Conservation (phyloP, 805 yeast genomes). For the Clavispora vitiphila region DNA sequence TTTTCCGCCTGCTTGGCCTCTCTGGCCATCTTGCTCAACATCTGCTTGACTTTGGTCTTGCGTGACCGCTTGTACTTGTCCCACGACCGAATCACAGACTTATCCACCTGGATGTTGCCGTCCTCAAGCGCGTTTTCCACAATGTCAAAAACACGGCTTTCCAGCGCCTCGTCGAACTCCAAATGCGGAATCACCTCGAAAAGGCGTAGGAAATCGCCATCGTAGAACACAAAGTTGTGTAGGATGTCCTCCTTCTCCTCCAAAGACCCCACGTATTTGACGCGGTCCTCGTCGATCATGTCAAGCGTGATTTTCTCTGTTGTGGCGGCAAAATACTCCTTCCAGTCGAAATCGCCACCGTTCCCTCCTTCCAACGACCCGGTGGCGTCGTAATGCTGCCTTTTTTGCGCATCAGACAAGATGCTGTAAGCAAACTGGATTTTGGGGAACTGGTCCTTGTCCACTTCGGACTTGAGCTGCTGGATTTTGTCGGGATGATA, state of each 20-base stretch:
- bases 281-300: slow-evolving; percentile 63
- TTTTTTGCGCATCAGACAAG: slow-evolving; percentile 51
- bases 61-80: slow-evolving; percentile 47
- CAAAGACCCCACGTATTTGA: slow-evolving; percentile 53
- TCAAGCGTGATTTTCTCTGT: slow-evolving; percentile 54
- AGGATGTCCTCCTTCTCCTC: slow-evolving; percentile 63
- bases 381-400: slow-evolving; percentile 61
- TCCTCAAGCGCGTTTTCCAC: slow-evolving; percentile 41
- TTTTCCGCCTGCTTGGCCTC: slow-evolving; percentile 63
- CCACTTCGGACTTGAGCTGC: slow-evolving; percentile 16
- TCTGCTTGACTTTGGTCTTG: slow-evolving; percentile 41
- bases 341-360: slow-evolving; percentile 51
- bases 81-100: slow-evolving; percentile 38
- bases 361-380: slow-evolving; percentile 45
- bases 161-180: slow-evolving; percentile 56
- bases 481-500: slow-evolving; percentile 27
- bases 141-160: slow-evolving; percentile 51
- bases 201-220: slow-evolving; percentile 65
- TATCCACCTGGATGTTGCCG: slow-evolving; percentile 30
- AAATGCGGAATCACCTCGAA: slow-evolving; percentile 78
- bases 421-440: slow-evolving; percentile 74
- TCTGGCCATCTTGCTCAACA: slow-evolving; percentile 47
- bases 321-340: slow-evolving; percentile 46
- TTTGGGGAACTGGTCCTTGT: slow-evolving; percentile 46
- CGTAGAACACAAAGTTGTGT: slow-evolving; percentile 48